Evolutionary conservation across 108 stramenopile species (phyloP), one percentile per base, ranked within the genome.

Genomic region (Skeletonema tropicum): DNA sequence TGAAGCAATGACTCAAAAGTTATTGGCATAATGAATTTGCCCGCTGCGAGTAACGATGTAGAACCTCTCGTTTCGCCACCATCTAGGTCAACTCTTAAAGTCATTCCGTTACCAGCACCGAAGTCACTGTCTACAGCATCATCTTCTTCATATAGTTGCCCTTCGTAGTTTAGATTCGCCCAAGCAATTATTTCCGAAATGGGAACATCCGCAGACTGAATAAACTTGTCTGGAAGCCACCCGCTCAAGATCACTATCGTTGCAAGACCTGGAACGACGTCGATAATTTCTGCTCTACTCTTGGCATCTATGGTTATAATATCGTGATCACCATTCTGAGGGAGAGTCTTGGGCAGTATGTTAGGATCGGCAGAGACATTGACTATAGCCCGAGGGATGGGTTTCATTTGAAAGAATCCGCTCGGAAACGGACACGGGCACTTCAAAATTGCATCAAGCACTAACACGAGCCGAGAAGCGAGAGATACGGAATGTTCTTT

Each of bases 141-240:
- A 9, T 77, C 76, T 23, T 77, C 76, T 23, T 77, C 76, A 42
- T 46, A 35, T 19, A 77, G 12, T 4, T 13, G 62, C 41, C 76
- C 76, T 60, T 59, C 55, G 31, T 46, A 71, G 26, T 32, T 17
- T 14, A 77, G 35, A 59, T 15, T 62, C 10, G 29, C 3, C 69
- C 76, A 70, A 15, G 76, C 76, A 42, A 70, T 63, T 39, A 71
- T 46, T 33, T 71, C 63, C 49, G 25, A 77, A 35, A 77, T 58
- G 33, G 41, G 3, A 14, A 77, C 10, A 26, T 55, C 49, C 12
- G 76, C 15, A 26, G 64, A 64, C 8, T 57, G 33, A 13, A 75
- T 21, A 7, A 76, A 76, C 4, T 23, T 30, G 2, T 46, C 55
- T 30, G 76, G 76, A 6, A 77, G 12, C 30, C 71, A 35, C 5